phyloP scores from a whole-genome alignment of 345 rosid genomes.

The Eucalyptus virginea region DNA sequence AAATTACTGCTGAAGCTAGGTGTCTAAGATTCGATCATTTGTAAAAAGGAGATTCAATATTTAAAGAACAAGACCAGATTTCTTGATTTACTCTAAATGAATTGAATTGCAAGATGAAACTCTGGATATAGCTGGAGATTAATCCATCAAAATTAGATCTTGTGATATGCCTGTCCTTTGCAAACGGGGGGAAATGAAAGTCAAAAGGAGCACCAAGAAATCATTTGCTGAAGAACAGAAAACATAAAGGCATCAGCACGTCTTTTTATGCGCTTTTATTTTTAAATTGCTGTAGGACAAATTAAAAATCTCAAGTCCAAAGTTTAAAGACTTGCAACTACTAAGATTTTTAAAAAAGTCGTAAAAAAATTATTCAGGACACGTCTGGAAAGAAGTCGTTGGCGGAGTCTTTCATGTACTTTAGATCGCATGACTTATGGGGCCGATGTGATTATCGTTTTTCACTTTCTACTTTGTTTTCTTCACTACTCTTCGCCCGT shows the following conservation, averaged over 20 bases:
- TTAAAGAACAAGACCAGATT: too few relatives aligned
- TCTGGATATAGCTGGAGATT: neutral
- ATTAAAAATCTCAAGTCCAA: neutral
- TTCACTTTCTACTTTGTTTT: neutral
- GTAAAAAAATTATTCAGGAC: neutral
- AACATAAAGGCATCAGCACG: neutral
- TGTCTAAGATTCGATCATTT: accelerated
- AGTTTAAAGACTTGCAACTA: neutral
- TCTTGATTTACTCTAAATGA: neutral
- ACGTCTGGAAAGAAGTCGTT: neutral
- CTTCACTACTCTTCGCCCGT: neutral
- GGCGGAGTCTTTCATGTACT: neutral
- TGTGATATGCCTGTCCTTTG: neutral
- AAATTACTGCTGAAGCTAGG: accelerated
- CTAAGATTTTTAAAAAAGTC: neutral
- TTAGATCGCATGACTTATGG: neutral
- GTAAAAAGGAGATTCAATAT: neutral
- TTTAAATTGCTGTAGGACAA: neutral
- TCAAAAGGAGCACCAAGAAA: neutral
- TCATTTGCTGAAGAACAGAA: neutral
- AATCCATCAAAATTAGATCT: neutral
- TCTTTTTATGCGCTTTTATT: neutral
- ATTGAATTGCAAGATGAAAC: too few relatives aligned
- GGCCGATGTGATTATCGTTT: neutral
- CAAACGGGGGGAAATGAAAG: neutral